Evolutionary conservation across 2,329 filamentous ascomycete species (phyloP), one percentile per base, ranked within the genome.

Genomic region (Zymoseptoria crescenta): DNA sequence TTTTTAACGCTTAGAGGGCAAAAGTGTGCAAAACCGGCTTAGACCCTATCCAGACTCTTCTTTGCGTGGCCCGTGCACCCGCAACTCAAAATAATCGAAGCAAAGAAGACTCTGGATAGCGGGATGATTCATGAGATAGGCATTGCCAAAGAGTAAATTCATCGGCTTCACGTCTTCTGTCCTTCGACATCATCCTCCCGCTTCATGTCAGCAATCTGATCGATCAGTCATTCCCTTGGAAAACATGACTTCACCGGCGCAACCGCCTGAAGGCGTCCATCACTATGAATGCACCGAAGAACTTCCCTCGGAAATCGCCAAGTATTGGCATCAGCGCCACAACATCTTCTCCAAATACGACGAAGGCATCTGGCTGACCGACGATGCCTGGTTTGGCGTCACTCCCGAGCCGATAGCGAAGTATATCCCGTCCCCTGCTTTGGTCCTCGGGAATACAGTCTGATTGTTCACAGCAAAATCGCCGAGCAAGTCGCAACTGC

Each of bases 331-430:
- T 16, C 92, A 97, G 70, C 84, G 94, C 60, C 87, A 94, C 73
- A 87, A 86, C 56, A 89, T 99, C 65, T 99, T 96, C 75, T 87
- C 87, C 16, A 82, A 82, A 67, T 99, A 96, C 72, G 87, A 96
- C 72, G 82, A 92, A 59, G 93, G 91, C 57, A 83, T 99, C 65
- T 87, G 86, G 79, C 85, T 99, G 80, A 99, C 95, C 0, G 87
- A 96, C 72, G 87, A 93, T 75, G 88, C 91, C 56, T 99, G 94
- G 94, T 99, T 94, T 73, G 94, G 92, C 57, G 92, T 97, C 7
- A 99, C 95, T 0, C 92, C 94, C 13, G 93, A 99, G 73, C 88
- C 89, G 4, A 84, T 99, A 28, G 94, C 94, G 61, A 85, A 81
- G 89, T 94, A 78, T 68, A 80, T 76, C 56, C 27, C 60, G 48